Percentiles rank a stretch among this genome's conserved stretches.
Conservation (phyloP, 257 asterid genomes). For the Henckelia pumila region DNA sequence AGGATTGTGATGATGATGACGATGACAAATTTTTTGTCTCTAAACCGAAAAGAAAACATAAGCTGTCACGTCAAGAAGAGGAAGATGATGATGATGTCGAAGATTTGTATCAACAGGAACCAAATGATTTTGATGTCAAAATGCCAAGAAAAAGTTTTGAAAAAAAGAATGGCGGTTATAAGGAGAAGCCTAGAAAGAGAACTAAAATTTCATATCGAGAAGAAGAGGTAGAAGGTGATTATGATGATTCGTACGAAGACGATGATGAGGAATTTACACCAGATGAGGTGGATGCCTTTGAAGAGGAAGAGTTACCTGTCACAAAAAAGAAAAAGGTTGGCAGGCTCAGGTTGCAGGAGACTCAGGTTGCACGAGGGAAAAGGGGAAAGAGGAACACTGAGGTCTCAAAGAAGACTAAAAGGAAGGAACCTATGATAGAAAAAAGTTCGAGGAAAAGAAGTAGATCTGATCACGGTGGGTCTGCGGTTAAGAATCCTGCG, state of each 20-base stretch:
- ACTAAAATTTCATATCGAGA: conserved; percentile 30
- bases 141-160: conserved; percentile 32
- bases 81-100: conserved; percentile 34
- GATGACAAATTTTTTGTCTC: conserved; percentile 30
- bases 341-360: conserved; percentile 20
- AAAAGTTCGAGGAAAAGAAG: conserved; percentile 29
- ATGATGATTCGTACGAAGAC: conserved; percentile 34
- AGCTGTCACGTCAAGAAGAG: conserved; percentile 31
- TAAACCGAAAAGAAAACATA: conserved; percentile 25
- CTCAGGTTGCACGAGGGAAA: conserved; percentile 18
- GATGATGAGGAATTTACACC: conserved; percentile 59
- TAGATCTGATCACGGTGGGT: conserved; percentile 30
- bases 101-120: conserved; percentile 22
- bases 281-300: conserved; percentile 34
- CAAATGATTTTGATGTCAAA: conserved; percentile 37
- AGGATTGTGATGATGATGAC: conserved; percentile 35
- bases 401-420: conserved; percentile 31
- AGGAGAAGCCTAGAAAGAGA: conserved; percentile 28
- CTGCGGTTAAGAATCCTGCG: conserved; percentile 23
- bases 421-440: conserved; percentile 31
- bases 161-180: conserved; percentile 19
- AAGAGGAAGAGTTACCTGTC: conserved; percentile 30
- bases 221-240: conserved; percentile 34
- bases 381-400: conserved; percentile 23
- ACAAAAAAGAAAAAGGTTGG: conserved; percentile 14